Conservation (phyloP, 2,329 filamentous ascomycete species). For the Didymella exigua region DNA sequence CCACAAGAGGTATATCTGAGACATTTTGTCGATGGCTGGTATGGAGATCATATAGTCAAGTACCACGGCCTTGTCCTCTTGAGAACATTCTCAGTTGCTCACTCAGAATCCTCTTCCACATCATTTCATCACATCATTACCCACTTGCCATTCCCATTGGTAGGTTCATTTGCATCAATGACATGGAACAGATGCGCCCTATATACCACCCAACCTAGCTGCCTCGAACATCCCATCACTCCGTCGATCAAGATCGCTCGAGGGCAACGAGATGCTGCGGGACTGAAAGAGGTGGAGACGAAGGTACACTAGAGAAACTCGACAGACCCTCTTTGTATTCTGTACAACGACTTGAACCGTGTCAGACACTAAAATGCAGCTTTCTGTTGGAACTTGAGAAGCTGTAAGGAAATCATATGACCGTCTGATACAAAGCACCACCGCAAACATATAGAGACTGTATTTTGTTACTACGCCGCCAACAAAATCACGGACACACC, state of each 20-base stretch:
- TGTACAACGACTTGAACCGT: neutral
- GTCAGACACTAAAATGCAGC: neutral
- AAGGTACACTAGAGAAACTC: neutral
- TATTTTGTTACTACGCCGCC: neutral
- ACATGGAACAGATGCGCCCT: too few relatives aligned
- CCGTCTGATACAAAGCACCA: neutral
- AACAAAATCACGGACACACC: neutral
- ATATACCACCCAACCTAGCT: too few relatives aligned
- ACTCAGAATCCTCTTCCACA: neutral
- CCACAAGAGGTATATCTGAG: conserved; percentile 2
- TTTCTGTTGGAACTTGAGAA: neutral
- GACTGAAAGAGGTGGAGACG: neutral
- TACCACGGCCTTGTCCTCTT: neutral
- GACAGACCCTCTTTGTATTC: neutral
- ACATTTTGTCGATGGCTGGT: neutral
- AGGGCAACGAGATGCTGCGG: too few relatives aligned
- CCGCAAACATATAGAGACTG: too few relatives aligned
- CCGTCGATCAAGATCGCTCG: neutral
- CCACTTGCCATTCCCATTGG: too few relatives aligned
- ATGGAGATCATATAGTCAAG: neutral
- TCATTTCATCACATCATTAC: too few relatives aligned
- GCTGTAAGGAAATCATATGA: neutral
- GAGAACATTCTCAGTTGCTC: neutral
- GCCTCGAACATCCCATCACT: too few relatives aligned
- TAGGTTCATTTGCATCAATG: too few relatives aligned